Evolutionary conservation across 306 rosid species (phyloP).

Genomic region (Vigna nakashimae): DNA sequence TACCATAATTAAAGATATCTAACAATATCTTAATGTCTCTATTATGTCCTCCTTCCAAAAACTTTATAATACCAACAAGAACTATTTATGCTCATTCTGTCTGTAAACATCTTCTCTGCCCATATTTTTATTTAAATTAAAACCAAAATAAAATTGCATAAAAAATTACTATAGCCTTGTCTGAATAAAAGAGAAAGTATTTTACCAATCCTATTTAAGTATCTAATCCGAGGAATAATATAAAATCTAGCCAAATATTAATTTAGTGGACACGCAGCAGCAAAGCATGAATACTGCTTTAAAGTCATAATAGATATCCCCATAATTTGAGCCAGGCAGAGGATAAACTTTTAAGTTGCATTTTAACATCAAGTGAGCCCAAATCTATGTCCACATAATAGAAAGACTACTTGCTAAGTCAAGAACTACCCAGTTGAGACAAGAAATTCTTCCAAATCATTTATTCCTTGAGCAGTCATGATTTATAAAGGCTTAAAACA

Average conservation of each 20-base stretch:
- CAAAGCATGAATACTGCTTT: neutral
- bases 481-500: slow-evolving; percentile 21
- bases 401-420: slow-evolving; percentile 13
- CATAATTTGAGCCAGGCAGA: neutral
- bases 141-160: neutral
- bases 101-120: neutral
- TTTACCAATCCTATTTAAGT: neutral
- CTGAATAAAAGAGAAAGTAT: neutral
- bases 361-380: slow-evolving; percentile 21
- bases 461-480: slow-evolving; percentile 14
- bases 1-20: neutral
- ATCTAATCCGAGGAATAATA: neutral
- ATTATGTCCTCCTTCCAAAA: neutral
- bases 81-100: neutral
- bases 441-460: neutral
- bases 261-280: neutral
- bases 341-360: slow-evolving; percentile 12
- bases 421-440: slow-evolving; percentile 1
- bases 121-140: neutral
- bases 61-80: neutral
- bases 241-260: slow-evolving; percentile 6
- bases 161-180: neutral
- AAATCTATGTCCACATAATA: neutral
- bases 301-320: neutral
- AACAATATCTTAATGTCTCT: neutral